Base-by-base conservation (phyloP, 768 basidiomycete genomes). In the Lenzites betulinus region DNA sequence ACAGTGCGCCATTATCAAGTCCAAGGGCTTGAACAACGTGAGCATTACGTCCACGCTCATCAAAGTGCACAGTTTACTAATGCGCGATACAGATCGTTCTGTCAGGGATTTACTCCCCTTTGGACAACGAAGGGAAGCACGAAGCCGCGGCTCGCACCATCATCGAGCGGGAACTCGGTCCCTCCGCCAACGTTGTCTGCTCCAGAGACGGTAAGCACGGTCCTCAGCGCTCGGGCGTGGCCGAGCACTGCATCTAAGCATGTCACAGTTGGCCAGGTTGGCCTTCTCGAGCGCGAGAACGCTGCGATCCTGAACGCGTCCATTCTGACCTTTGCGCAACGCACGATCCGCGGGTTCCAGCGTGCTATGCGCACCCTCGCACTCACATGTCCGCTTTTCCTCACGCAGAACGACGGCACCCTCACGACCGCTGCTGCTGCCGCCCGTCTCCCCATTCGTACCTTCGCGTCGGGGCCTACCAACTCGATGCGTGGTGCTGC, bases 401-500 rank as follows among this genome's bases (percentile, higher is more conserved):
- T 85, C 41, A 85, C 83, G n/a, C 82, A 83, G 68, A 84, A 85
- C 66, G 84, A 85, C 35, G 83, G 82, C 22, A 85, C 83, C 23
- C 70, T 85, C 35, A 81, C 79, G 15, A 78, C 73, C 4, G 82
- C 80, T 6, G 69, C 73, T 0, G 72, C 80, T 43, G 87, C 85
- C 1, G 81, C 80, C 0, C 74, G 75, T 28, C 75, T 88, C 39
- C 87, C 87, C 2, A 83, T 89, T 66, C 78, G 82, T 54, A 89
- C 87, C 0, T 89, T 81, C 58, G 54, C 71, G 18, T 67, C 66
- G 9, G 68, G 70, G 5, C 82, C 86, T 7, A 89, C 87, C 1
- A 88, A 88, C 68, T 86, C 85, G 1, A 89, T 88, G 86, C 76
- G 87, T 51, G 87, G 86, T 9, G 87, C 86, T 6, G 82, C 81